Conservation (phyloP, 2,329 filamentous ascomycete species). For the Pseudogymnoascus sp. region DNA sequence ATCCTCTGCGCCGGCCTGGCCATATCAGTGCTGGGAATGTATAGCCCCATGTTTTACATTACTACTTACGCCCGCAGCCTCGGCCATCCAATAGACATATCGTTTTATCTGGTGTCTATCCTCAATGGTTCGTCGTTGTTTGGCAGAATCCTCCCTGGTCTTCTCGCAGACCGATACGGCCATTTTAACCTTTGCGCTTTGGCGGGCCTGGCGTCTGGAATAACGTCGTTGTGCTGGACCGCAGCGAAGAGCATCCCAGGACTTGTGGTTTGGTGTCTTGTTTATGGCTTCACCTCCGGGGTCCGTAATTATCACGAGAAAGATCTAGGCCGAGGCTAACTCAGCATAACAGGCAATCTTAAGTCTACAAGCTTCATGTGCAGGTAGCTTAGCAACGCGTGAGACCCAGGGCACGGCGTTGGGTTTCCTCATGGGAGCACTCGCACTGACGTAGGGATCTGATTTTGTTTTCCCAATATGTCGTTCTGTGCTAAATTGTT, state of each 20-base stretch:
- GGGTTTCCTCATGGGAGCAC: constrained; percentile 18
- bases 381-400: constrained; percentile 15
- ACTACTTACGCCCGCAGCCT: constrained; percentile 14
- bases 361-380: constrained; percentile 21
- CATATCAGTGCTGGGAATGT: constrained; percentile 19
- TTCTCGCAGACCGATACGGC: constrained; percentile 18
- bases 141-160: constrained; percentile 17
- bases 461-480: not conserved
- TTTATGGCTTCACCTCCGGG: constrained; percentile 19
- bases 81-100: constrained; percentile 14
- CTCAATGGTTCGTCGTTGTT: constrained; percentile 20
- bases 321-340: not conserved
- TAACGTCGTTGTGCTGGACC: constrained; percentile 20
- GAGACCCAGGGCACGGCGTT: constrained; percentile 20
- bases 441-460: constrained; percentile 18
- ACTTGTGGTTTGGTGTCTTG: constrained; percentile 17
- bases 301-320: constrained; percentile 10
- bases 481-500: not conserved
- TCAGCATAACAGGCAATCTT: constrained; percentile 17
- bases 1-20: constrained; percentile 14
- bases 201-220: constrained; percentile 13
- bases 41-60: constrained; percentile 19
- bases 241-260: constrained; percentile 14
- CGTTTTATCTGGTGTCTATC: constrained; percentile 19
- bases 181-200: constrained; percentile 19